Evolutionary conservation across 768 basidiomycete genomes (phyloP).

Genomic region (Boletus huronensis): DNA sequence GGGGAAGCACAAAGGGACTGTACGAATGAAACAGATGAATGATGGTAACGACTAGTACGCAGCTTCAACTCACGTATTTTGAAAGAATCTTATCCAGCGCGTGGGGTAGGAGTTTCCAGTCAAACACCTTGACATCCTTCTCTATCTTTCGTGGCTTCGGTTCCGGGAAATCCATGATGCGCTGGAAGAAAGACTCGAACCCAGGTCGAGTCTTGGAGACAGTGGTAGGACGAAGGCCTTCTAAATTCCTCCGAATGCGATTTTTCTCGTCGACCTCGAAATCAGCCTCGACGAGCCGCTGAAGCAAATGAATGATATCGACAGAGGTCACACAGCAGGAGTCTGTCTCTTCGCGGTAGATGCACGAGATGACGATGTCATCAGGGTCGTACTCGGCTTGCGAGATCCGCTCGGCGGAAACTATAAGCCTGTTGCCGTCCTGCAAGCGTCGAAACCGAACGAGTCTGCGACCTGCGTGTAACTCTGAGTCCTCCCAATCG

Average conservation of each 20-base stretch:
- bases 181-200: conserved; percentile 85
- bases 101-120: conserved; percentile 66
- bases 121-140: conserved; percentile 90
- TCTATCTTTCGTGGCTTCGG: conserved; percentile 97
- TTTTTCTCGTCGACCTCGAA: conserved; percentile 98
- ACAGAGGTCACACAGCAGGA: conserved; percentile 90
- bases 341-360: conserved; percentile 75
- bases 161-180: conserved; percentile 93
- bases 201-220: conserved; percentile 82
- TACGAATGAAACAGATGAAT: conserved; percentile 2
- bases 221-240: conserved; percentile 87
- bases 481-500: conserved; percentile 65
- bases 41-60: background rate
- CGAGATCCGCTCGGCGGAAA: conserved; percentile 72
- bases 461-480: conserved; percentile 68
- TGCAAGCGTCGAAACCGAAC: conserved; percentile 82
- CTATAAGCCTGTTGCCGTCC: conserved; percentile 70
- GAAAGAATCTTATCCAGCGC: conserved; percentile 77
- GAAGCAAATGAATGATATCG: conserved; percentile 91
- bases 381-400: conserved; percentile 71
- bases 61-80: conserved; percentile 64
- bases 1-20: conserved; percentile 50
- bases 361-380: conserved; percentile 90
- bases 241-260: conserved; percentile 88
- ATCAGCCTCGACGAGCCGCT: conserved; percentile 64